Evolutionary conservation across 2,329 filamentous ascomycete genomes (phyloP).

Genomic region (Pseudopyrenochaeta lycopersici): DNA sequence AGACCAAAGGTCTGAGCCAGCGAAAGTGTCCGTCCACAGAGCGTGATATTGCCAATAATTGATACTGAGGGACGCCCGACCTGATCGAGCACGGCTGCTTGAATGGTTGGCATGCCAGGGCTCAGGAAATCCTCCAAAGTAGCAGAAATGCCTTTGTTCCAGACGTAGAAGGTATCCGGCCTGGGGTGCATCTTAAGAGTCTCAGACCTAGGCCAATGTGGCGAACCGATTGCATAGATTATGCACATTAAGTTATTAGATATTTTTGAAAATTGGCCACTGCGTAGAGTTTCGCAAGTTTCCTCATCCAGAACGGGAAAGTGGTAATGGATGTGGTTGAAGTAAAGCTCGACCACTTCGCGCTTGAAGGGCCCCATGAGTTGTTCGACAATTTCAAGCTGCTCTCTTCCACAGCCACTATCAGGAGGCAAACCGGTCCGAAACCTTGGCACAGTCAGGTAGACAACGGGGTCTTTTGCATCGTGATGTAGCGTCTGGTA

Average conservation of each 20-base stretch:
- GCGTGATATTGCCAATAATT: constrained; percentile 60
- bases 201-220: constrained; percentile 49
- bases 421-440: constrained; percentile 55
- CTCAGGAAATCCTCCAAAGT: constrained; percentile 55
- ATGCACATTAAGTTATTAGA: constrained; percentile 51
- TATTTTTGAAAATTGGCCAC: constrained; percentile 44
- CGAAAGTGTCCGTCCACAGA: constrained; percentile 62
- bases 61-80: constrained; percentile 52
- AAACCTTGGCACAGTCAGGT: constrained; percentile 59
- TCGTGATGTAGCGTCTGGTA: constrained; percentile 62
- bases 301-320: constrained; percentile 54
- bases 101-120: constrained; percentile 51
- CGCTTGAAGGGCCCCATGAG: constrained; percentile 50
- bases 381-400: constrained; percentile 53
- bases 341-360: constrained; percentile 58
- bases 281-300: constrained; percentile 44
- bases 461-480: constrained; percentile 51
- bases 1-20: constrained; percentile 65
- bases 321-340: constrained; percentile 46
- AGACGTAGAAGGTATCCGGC: constrained; percentile 51
- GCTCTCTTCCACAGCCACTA: constrained; percentile 47
- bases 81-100: constrained; percentile 52
- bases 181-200: constrained; percentile 45
- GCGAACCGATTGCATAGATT: constrained; percentile 49
- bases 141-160: constrained; percentile 54